Evolutionary conservation across 768 basidiomycete species (phyloP), one percentile per base, ranked within the genome.

Genomic region (Phlebiopsis gigantea): DNA sequence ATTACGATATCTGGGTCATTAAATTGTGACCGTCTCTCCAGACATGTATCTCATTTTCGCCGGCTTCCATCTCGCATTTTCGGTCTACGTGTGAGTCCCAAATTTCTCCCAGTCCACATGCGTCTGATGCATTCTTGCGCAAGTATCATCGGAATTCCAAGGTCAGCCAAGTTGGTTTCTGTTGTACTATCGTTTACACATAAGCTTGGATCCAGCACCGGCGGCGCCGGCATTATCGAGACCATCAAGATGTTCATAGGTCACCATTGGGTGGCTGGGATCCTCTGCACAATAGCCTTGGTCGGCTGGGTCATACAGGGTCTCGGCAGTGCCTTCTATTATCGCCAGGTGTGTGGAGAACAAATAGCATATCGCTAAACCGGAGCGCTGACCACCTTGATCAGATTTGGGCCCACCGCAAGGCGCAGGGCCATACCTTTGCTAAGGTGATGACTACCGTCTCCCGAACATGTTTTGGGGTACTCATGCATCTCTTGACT

Each of bases 41-140:
- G 95, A 98, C 76, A 72, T 97, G 62, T 99, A 93, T 78, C 96
- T 98, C 79, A 83, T 98, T 74, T 99, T 99, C 75, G 81, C 86
- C 55, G 96, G 93, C 46, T 98, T 91, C 79, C 94, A 99, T 74
- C 79, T 98, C 60, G 77, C 91, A 42, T 98, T 93, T 76, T 90
- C 89, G 61, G 69, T 91, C 67, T 98, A 98, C 76, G 92, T 91
- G 93, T 90, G 68, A 76, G 85, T 59, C 64, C n/a, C n/a, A n/a
- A n/a, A n/a, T n/a, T n/a, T n/a, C n/a, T n/a, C n/a, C n/a, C n/a
- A n/a, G n/a, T n/a, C n/a, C n/a, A n/a, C n/a, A n/a, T n/a, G n/a
- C n/a, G n/a, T n/a, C 45, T 67, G 61, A 62, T 63, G 65, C 58
- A 21, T 28, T 39, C 67, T 46, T 52, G 5, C 30, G 47, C 25